Evolutionary conservation across 2,329 filamentous ascomycete genomes (phyloP), one percentile per base, ranked within the genome.

Genomic region (Aspergillus ibericus): DNA sequence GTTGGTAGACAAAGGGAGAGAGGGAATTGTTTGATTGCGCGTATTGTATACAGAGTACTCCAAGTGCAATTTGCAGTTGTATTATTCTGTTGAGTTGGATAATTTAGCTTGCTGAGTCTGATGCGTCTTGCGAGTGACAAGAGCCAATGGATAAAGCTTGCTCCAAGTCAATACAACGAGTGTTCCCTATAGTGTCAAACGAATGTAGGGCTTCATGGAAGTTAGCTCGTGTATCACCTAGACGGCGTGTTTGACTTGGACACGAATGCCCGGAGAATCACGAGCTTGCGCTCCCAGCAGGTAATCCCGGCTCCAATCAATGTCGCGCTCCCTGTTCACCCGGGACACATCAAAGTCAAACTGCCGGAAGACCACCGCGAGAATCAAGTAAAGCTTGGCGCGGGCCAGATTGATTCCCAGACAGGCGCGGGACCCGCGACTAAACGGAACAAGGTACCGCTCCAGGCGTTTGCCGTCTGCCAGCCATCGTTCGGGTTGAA

Each of bases 361-460:
- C 56, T 27, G 8, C 9, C 46, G 51, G 20, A 59, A 59, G 2
- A 59, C 51, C 8, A 35, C 38, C n/a, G 51, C 51, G n/a, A 59
- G 51, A 35, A 59, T 59, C 25, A 59, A 29, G 27, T 42, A 42
- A 3, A 59, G 58, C 25, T 59, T 53, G 2, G 58, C 58, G 12
- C 40, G 34, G 13, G 58, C 58, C 2, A 59, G 49, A 20, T 53
- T 59, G 4, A 60, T 57, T 3, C 58, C 58, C 7, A 57, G 27
- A 25, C 54, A 60, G 4, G 47, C 35, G 4, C 58, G 44, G 1
- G 53, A 16, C 0, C 58, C 58, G 5, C 46, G 44, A 35, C 27
- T 46, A 18, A 60, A 60, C 2, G 58, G 35, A 4, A 52, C 44
- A 1, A 60, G 40, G 15, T 60, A 60, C 22, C 20, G 13, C 2